Base-by-base conservation (phyloP, 2,329 filamentous ascomycete genomes). In the Colletotrichum graminicola region DNA sequence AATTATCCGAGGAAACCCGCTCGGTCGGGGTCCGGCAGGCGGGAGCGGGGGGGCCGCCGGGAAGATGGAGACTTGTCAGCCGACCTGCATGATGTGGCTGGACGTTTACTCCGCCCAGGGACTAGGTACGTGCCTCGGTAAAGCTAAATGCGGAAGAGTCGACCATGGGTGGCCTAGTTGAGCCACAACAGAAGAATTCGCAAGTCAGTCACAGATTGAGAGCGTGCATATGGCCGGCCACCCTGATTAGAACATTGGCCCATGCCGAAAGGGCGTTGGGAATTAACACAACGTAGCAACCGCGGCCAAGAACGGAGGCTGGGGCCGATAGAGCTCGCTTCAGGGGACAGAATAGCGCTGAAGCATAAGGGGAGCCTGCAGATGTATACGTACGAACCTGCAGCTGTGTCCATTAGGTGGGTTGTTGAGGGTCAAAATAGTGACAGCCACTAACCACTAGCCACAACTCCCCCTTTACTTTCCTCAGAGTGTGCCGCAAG, bases 51-150 rank as follows among this genome's bases (percentile, higher is more conserved):
- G 49, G 14, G 26, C 23, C 23, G 23, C 41, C 16, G 23, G 56
- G 39, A 39, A 32, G 47, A 21, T 49, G 52, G 21, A 34, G 29
- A 39, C 32, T 6, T 49, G 45, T 47, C 29, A 26, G 51, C 39
- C 39, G 41, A 54, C 61, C 14, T 52, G 41, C 29, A 51, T 62
- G 60, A 52, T 66, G 62, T 65, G 62, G 62, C 62, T 66, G 29
- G 34, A 64, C 21, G 21, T n/a, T 23, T 18, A 34, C 45, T 51
- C 51, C 49, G n/a, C n/a, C 52, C 26, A 34, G 29, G 3, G 16
- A 51, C 21, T 12, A 29, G 18, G 36, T 57, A 29, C 10, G 36
- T 57, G 32, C 18, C 39, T 18, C 36, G 14, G 26, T n/a, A 39
- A 11, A 29, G 16, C 34, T 45, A 29, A 41, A 36, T 26, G 21